These are phyloP conservation scores for Mariannaea elegans DNA, from an alignment of 2,329 filamentous ascomycete species.

Conservation along the genomic window DNA sequence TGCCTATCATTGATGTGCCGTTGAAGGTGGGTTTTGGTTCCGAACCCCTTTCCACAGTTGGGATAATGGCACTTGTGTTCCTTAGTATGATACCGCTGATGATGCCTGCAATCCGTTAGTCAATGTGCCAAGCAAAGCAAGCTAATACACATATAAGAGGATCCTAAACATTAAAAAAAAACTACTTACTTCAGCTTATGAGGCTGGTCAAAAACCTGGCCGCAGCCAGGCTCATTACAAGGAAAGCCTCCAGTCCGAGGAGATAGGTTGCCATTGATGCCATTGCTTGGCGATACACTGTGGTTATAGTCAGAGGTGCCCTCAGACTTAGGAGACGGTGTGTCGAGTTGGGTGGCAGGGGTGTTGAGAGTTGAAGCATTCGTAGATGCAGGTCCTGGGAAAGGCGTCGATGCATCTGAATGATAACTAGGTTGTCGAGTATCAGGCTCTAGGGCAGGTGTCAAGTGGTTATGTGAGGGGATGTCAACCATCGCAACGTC, in stretches of 20 bases:
- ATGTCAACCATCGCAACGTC: slow-evolving; percentile 39
- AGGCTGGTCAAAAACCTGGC: slow-evolving; percentile 62
- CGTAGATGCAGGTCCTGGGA: slow-evolving; percentile 50
- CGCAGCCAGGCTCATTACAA: slow-evolving; percentile 50
- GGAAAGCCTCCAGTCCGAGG: slow-evolving; percentile 43
- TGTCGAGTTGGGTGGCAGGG: slow-evolving; percentile 57
- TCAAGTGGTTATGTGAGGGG: slow-evolving; percentile 37
- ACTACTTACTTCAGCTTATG: slow-evolving; percentile 66
- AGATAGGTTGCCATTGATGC: slow-evolving; percentile 33
- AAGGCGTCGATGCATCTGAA: slow-evolving; percentile 55
- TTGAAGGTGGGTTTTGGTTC: slow-evolving; percentile 69
- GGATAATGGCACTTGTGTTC: slow-evolving; percentile 65
- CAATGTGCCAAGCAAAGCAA: not conserved
- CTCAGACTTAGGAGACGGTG: slow-evolving; percentile 51
- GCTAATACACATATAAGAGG: too few species aligned
- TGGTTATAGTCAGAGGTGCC: slow-evolving; percentile 46
- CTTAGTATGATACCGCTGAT: slow-evolving; percentile 68
- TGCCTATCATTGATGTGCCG: slow-evolving; percentile 71
- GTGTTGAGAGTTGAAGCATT: slow-evolving; percentile 54
- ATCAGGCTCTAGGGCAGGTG: slow-evolving; percentile 33
- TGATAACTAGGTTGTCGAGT: slow-evolving; percentile 46
- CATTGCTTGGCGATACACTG: slow-evolving; percentile 47
- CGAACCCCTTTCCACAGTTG: slow-evolving; percentile 64
- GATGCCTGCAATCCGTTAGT: slow-evolving; percentile 54
- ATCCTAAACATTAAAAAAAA: too few species aligned